Evolutionary conservation across 805 yeast genomes (phyloP).

Genomic region (Metschnikowia rubicola): DNA sequence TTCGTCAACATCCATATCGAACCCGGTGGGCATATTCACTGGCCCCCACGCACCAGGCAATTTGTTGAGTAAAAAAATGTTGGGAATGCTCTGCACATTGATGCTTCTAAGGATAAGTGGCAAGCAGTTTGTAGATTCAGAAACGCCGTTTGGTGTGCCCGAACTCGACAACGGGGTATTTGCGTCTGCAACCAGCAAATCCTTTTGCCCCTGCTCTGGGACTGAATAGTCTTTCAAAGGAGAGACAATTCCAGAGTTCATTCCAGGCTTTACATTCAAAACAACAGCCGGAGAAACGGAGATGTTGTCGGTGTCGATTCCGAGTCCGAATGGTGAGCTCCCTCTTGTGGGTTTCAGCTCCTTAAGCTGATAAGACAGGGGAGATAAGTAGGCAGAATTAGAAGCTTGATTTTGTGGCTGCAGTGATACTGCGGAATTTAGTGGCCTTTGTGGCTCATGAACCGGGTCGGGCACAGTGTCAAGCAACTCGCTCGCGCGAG

Average conservation of each 20-base stretch:
- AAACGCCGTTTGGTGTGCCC: conserved; percentile 4
- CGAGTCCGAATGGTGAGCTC: conserved; percentile 9
- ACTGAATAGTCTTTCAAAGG: too few relatives aligned
- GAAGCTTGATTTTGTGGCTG: not conserved
- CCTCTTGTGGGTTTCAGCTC: not conserved
- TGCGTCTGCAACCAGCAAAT: not conserved
- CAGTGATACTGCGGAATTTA: not conserved
- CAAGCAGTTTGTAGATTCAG: conserved; percentile 54
- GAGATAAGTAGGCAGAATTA: conserved; percentile 2
- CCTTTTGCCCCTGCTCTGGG: not conserved
- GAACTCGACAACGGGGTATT: conserved; percentile 4
- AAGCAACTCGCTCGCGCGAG: conserved; percentile 4
- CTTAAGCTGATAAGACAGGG: not conserved
- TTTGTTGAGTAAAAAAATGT: conserved; percentile 41
- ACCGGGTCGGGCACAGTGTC: not conserved
- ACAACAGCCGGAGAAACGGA: conserved; percentile 4
- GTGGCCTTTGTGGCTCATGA: not conserved
- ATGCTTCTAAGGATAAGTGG: conserved; percentile 67
- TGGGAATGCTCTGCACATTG: conserved; percentile 62
- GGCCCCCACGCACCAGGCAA: conserved; percentile 13
- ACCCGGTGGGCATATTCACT: conserved; percentile 21
- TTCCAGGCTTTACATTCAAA: not conserved
- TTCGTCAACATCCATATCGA: conserved; percentile 33
- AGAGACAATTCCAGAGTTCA: not conserved
- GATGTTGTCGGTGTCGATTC: not conserved